Percentiles rank a stretch among this genome's conserved stretches.
Evolutionary conservation across 2,329 filamentous ascomycete species (phyloP).

Genomic region (Neoarthrinium moseri): DNA sequence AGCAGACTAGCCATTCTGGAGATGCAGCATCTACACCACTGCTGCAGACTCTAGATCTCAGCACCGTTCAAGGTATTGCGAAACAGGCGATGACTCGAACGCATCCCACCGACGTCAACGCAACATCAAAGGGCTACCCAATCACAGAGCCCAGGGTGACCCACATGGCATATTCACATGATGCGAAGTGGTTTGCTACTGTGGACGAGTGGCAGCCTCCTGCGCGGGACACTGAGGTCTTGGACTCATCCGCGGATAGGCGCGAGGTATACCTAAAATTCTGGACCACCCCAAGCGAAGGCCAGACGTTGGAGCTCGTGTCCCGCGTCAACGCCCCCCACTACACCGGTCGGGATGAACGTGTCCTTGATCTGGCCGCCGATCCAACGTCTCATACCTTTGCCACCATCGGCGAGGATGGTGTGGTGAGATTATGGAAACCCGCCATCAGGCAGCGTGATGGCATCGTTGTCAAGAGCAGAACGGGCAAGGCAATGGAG

Average conservation of each 20-base stretch:
- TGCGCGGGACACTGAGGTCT: slow-evolving; percentile 61
- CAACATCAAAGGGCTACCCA: slow-evolving; percentile 67
- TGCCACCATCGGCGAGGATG: slow-evolving; percentile 82
- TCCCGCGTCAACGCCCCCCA: slow-evolving; percentile 86
- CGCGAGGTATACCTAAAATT: slow-evolving; percentile 86
- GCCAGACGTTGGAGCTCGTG: slow-evolving; percentile 65
- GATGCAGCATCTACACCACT: slow-evolving; percentile 51
- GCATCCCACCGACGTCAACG: slow-evolving; percentile 78
- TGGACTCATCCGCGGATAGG: slow-evolving; percentile 47
- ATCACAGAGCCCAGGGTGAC: slow-evolving; percentile 78
- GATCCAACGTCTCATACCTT: slow-evolving; percentile 72
- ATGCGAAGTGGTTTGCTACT: slow-evolving; percentile 88
- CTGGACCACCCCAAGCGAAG: slow-evolving; percentile 65
- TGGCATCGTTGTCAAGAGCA: slow-evolving; percentile 62
- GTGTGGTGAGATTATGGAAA: slow-evolving; percentile 77
- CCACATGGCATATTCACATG: slow-evolving; percentile 70
- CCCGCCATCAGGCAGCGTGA: slow-evolving; percentile 67
- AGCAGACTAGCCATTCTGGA: slow-evolving; percentile 53
- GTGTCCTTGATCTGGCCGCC: slow-evolving; percentile 70
- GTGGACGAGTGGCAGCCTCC: slow-evolving; percentile 88
- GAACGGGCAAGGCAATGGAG: slow-evolving; percentile 56
- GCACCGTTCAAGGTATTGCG: slow-evolving; percentile 72
- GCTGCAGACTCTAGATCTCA: slow-evolving; percentile 86
- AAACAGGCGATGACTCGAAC: slow-evolving; percentile 88
- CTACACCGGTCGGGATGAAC: slow-evolving; percentile 50